These are phyloP conservation scores for Hyaloperonospora brassicae DNA, from an alignment of 352 stramenopile species.

Conservation along the genomic window DNA sequence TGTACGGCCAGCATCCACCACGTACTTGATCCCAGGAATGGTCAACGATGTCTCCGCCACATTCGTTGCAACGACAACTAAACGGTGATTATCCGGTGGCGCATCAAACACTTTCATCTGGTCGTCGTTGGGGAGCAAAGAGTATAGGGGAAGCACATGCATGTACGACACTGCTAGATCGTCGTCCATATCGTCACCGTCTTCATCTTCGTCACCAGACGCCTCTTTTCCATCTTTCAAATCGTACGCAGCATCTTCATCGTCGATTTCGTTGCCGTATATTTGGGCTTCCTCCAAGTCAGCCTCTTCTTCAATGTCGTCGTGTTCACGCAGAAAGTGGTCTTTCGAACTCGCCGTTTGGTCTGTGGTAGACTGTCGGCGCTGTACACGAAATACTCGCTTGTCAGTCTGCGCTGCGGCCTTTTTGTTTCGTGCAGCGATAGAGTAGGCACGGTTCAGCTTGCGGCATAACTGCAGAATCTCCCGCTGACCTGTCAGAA, in stretches of 20 bases:
- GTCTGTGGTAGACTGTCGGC: constrained; percentile 9
- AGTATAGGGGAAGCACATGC: constrained; percentile 95
- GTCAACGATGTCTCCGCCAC: constrained; percentile 97
- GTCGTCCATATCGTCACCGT: constrained; percentile 75
- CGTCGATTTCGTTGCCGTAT: constrained; percentile 48
- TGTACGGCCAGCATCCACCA: constrained; percentile 94
- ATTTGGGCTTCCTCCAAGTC: constrained; percentile 60
- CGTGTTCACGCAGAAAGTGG: constrained; percentile 60
- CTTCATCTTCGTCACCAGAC: constrained; percentile 48
- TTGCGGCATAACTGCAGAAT: constrained; percentile 88
- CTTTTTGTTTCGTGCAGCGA: constrained; percentile 34
- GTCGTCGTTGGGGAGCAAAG: constrained; percentile 92
- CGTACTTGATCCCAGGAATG: constrained; percentile 93
- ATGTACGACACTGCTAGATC: constrained; percentile 65
- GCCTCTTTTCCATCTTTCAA: constrained; percentile 32
- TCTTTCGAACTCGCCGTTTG: constrained; percentile 24
- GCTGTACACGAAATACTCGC: constrained; percentile 19
- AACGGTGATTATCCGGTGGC: constrained; percentile 79
- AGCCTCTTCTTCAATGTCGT: constrained; percentile 77
- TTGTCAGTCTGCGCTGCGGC: constrained; percentile 17
- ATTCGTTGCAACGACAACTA: constrained; percentile 97
- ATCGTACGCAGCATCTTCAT: constrained; percentile 35
- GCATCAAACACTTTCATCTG: constrained; percentile 88
- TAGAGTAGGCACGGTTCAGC: constrained; percentile 45
- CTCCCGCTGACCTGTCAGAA: constrained; percentile 95